phyloP scores from a whole-genome alignment of 1,284 basidiomycete species.

The Pseudozyma flocculosa region DNA sequence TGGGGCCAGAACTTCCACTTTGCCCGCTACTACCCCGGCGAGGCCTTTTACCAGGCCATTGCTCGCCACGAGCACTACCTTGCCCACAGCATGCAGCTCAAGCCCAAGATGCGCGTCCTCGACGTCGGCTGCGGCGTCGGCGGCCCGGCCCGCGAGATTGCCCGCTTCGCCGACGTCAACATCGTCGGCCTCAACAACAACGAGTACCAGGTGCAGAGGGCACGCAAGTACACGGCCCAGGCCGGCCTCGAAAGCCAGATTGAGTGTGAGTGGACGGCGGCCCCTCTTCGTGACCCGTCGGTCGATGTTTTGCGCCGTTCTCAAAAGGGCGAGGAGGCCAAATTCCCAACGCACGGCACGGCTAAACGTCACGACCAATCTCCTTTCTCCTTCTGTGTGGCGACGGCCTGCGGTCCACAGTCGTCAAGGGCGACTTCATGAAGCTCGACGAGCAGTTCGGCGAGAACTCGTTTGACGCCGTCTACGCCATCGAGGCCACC shows the following conservation, averaged over 20 bases:
- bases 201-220: slow-evolving; percentile 86
- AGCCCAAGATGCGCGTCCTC: slow-evolving; percentile 89
- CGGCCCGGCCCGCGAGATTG: slow-evolving; percentile 93
- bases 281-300: background rate
- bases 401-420: slow-evolving; percentile 1
- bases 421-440: slow-evolving; percentile 78
- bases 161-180: slow-evolving; percentile 80
- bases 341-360: no score
- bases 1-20: slow-evolving; percentile 96
- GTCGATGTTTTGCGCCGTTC: no score
- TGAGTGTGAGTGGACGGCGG: slow-evolving; percentile 62
- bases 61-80: slow-evolving; percentile 99
- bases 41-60: slow-evolving; percentile 76
- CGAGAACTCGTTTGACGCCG: slow-evolving; percentile 89
- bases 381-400: background rate
- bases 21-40: slow-evolving; percentile 95
- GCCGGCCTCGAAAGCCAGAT: slow-evolving; percentile 78
- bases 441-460: slow-evolving; percentile 89
- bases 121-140: slow-evolving; percentile 98
- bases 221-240: slow-evolving; percentile 77
- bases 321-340: no score
- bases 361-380: background rate
- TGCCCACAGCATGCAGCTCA: slow-evolving; percentile 64
- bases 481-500: slow-evolving; percentile 98
- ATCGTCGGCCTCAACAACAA: slow-evolving; percentile 96